Base-by-base conservation (phyloP, 2,329 filamentous ascomycete genomes). In the Chaetomiaceae sp. region DNA sequence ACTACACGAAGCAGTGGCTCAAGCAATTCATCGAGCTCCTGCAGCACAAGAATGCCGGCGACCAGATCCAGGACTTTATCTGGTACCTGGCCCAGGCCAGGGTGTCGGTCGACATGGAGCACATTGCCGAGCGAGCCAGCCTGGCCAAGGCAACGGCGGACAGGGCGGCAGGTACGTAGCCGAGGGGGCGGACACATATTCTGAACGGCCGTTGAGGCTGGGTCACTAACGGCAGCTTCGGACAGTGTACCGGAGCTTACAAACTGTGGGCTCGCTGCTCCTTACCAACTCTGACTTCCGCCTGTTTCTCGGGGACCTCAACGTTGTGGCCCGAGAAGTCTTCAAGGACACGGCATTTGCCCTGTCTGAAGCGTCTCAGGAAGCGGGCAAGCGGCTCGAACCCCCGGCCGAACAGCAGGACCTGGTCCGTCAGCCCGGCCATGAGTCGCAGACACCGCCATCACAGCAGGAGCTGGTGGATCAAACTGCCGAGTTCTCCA, bases 261-360 rank as follows among this genome's bases (percentile, higher is more conserved):
- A 82, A 48, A 95, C 89, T 0, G 80, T 97, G 0, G 84, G 86
- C 24, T 86, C 84, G 3, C 71, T 97, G n/a, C 76, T 96, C 1
- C 71, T 97, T 35, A 88, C 87, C 12, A 97, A 97, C 62, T 82
- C 85, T 0, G 89, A 96, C 59, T 96, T 97, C 63, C 83, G 90
- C 32, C 73, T 90, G 6, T 89, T 97, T 58, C 70, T 96, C 36
- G 79, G 83, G 10, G 91, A 97, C 58, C 67, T 95, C 33, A 81
- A 82, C 37, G 82, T 83, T 0, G 78, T 96, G 38, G 86, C 84
- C 11, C 81, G 86, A 34, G 85, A 95, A 61, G 83, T 97, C 1
- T 89, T 96, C 62, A 82, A 81, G 42, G 90, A 96, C 58, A 89
- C 89, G 3, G 88, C 89, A 0, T 83, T 88, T 51, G 84, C 86